phyloP scores from a whole-genome alignment of 805 yeast species.

The Candida endomychidarum region DNA sequence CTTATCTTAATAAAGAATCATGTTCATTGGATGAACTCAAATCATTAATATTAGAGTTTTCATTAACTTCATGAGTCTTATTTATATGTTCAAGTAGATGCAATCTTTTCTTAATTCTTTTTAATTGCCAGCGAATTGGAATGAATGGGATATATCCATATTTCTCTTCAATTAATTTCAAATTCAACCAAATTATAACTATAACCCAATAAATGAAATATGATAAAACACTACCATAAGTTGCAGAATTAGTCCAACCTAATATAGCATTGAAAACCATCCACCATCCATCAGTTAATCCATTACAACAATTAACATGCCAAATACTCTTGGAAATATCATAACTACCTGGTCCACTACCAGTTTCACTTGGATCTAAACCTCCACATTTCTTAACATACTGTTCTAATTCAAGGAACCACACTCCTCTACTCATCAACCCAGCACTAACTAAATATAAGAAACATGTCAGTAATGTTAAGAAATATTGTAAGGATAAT shows the following conservation, averaged over 20 bases:
- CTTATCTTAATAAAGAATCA: conserved; percentile 3
- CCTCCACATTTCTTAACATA: conserved; percentile 42
- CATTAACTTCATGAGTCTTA: conserved; percentile 1
- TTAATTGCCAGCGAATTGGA: conserved; percentile 41
- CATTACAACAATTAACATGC: conserved; percentile 50
- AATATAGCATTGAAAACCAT: conserved; percentile 46
- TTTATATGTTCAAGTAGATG: conserved; percentile 11
- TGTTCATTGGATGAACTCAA: neutral
- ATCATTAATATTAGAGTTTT: too few relatives aligned
- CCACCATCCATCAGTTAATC: conserved; percentile 47
- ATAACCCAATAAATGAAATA: conserved; percentile 40
- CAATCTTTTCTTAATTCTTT: conserved; percentile 32
- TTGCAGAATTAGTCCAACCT: conserved; percentile 49
- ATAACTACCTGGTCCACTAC: conserved; percentile 47
- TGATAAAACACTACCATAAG: conserved; percentile 41
- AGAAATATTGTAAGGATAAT: conserved; percentile 41
- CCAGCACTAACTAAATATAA: conserved; percentile 47
- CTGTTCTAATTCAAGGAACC: conserved; percentile 43
- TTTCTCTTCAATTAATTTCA: conserved; percentile 36
- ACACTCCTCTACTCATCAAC: conserved; percentile 43
- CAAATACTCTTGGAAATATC: conserved; percentile 41
- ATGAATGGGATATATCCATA: conserved; percentile 37
- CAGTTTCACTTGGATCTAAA: conserved; percentile 43
- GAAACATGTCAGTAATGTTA: conserved; percentile 39
- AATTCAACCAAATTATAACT: conserved; percentile 30